These are phyloP conservation scores for Graphiopsis chlorocephala DNA, from an alignment of 2,329 filamentous ascomycete species.

Conservation along the genomic window DNA sequence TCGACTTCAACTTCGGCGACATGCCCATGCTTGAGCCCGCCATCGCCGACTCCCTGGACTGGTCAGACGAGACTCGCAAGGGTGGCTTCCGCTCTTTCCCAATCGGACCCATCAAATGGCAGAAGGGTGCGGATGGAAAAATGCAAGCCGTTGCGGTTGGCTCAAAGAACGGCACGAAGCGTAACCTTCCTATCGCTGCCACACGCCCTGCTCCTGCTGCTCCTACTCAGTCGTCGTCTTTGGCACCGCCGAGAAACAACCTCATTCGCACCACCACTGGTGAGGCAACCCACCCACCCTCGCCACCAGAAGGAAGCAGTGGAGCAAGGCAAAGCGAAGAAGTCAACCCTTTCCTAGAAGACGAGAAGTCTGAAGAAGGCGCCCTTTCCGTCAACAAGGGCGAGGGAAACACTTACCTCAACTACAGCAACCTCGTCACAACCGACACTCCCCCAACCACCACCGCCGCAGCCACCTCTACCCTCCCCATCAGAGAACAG, in stretches of 20 bases:
- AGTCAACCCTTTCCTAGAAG: background rate
- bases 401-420: background rate
- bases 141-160: conserved; percentile 48
- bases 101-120: conserved; percentile 48
- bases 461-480: background rate
- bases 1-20: conserved; percentile 79
- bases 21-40: conserved; percentile 66
- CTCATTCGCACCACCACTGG: conserved; percentile 22
- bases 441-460: background rate
- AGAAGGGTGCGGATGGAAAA: conserved; percentile 40
- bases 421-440: conserved; percentile 2
- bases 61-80: conserved; percentile 34
- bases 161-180: conserved; percentile 40
- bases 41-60: conserved; percentile 43
- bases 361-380: conserved; percentile 2
- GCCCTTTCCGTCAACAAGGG: background rate
- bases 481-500: conserved; percentile 8
- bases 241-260: conserved; percentile 22
- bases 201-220: conserved; percentile 31
- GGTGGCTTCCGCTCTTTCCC: conserved; percentile 43
- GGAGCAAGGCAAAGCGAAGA: conserved; percentile 5
- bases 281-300: conserved; percentile 22
- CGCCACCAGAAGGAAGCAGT: conserved; percentile 11
- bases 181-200: conserved; percentile 40
- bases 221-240: conserved; percentile 22